Conservation (phyloP, 441 rosid genomes). For the Populus hybrid region DNA sequence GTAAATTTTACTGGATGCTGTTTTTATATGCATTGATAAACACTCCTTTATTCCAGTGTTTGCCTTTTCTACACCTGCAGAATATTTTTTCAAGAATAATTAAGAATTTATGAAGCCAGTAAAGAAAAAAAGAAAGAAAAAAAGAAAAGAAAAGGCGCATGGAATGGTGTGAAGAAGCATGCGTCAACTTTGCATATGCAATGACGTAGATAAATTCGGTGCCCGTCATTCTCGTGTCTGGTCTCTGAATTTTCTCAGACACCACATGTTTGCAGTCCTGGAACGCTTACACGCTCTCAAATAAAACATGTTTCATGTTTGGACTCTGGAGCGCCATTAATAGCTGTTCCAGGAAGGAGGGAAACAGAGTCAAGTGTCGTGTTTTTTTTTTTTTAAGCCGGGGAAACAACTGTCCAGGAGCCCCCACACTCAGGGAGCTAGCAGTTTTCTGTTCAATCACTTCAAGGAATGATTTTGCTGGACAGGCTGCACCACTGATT, state of each 20-base stretch:
- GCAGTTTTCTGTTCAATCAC: too few relatives aligned
- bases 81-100: too few relatives aligned
- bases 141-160: too few relatives aligned
- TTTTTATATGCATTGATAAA: not conserved
- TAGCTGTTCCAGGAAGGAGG: too few relatives aligned
- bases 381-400: too few relatives aligned
- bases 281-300: too few relatives aligned
- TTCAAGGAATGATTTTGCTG: too few relatives aligned
- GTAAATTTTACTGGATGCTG: not conserved
- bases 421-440: not conserved
- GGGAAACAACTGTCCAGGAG: not conserved
- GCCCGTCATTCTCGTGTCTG: not conserved
- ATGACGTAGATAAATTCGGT: not conserved
- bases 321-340: too few relatives aligned
- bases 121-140: too few relatives aligned
- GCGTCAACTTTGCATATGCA: not conserved
- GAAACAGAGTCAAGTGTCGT: too few relatives aligned
- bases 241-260: not conserved
- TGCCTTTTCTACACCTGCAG: not conserved
- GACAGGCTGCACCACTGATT: too few relatives aligned
- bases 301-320: not conserved
- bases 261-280: not conserved
- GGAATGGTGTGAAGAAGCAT: not conserved
- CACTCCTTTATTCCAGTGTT: not conserved
- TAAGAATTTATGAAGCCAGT: not conserved